These are phyloP conservation scores for Panellus pusillus DNA, from an alignment of 768 basidiomycete genomes.

Conservation along the genomic window DNA sequence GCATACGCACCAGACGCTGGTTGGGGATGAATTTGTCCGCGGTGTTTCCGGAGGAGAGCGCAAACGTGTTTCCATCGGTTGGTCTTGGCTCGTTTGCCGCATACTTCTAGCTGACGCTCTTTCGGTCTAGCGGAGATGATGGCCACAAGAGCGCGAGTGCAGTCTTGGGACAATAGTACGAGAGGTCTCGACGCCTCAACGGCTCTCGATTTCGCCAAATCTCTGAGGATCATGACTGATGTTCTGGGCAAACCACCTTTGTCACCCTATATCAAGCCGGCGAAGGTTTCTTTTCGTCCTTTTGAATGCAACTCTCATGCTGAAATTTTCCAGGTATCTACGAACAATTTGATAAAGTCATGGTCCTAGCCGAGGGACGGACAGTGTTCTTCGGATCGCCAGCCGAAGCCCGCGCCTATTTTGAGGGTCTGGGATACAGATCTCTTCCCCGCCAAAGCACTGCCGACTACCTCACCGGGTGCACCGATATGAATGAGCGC, in stretches of 20 bases:
- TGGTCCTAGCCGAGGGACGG: conserved; percentile 78
- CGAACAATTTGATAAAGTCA: conserved; percentile 82
- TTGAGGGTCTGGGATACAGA: conserved; percentile 71
- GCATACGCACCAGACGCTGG: conserved; percentile 75
- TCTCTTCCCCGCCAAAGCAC: conserved; percentile 81
- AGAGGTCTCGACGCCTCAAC: conserved; percentile 84
- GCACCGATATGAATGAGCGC: conserved; percentile 85
- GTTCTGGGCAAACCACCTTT: conserved; percentile 79
- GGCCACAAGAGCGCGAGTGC: conserved; percentile 48
- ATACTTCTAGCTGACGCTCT: background rate
- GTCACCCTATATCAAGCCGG: conserved; percentile 84
- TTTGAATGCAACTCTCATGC: background rate
- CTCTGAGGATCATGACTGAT: conserved; percentile 81
- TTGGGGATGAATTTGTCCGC: conserved; percentile 86
- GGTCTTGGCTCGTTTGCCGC: background rate
- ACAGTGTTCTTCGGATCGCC: conserved; percentile 82
- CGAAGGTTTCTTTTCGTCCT: conserved; percentile 43
- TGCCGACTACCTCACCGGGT: conserved; percentile 82
- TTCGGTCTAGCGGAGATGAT: conserved; percentile 25
- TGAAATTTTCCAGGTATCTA: conserved; percentile 44
- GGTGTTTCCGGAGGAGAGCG: conserved; percentile 80
- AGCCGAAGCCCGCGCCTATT: conserved; percentile 73
- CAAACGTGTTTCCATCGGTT: conserved; percentile 70
- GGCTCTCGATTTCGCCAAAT: conserved; percentile 82
- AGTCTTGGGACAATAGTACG: conserved; percentile 85